Base-by-base conservation (phyloP, 1,139 yeast genomes). In the Taiozyma sp. region DNA sequence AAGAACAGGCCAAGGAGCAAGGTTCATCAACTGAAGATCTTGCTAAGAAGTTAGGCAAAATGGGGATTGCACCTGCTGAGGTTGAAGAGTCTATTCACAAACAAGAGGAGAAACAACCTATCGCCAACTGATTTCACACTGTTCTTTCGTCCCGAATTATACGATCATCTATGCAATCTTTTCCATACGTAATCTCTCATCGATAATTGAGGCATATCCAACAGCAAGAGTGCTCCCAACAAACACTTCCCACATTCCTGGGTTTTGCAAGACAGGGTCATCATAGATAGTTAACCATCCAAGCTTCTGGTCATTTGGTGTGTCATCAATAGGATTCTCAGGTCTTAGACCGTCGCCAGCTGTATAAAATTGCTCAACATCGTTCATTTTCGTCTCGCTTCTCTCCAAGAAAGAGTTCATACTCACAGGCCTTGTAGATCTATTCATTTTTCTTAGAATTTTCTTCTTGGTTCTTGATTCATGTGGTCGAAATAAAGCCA, bases 211-310 rank as follows among this genome's bases (percentile, higher is more conserved):
- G 45, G 79, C 81, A 58, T 75, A 73, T 0, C 84, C 85, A 2
- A 72, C 73, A 2, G 84, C 84, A 52, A 81, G 69, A 0, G 82
- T 77, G 60, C 79, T 61, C 0, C 84, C 85, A 28, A 83, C 56
- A 1, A 76, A 79, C 48, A 75, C 58, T 56, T 81, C 84, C 74
- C 83, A 82, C 70, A 75, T 73, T 0, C 84, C 84, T 3, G 53
- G 56, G 1, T 41, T 60, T 48, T 58, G 55, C 29, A 62, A 55
- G 47, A 59, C 36, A 2, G 54, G 53, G 50, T 79, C 80, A 44
- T 82, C 85, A 57, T 78, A 81, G 2, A 83, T 70, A 0, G 87
- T 81, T 6, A 83, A 63, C 88, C 88, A 83, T 0, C 88, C 87
- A 40, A 81, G 57, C 57, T 81, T 83, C 50, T 71, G 75, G 45